A percentile compares a stretch with the other conserved stretches of the same genome.
Conservation (phyloP, 2,329 filamentous ascomycete genomes). For the Penicillium sp. region DNA sequence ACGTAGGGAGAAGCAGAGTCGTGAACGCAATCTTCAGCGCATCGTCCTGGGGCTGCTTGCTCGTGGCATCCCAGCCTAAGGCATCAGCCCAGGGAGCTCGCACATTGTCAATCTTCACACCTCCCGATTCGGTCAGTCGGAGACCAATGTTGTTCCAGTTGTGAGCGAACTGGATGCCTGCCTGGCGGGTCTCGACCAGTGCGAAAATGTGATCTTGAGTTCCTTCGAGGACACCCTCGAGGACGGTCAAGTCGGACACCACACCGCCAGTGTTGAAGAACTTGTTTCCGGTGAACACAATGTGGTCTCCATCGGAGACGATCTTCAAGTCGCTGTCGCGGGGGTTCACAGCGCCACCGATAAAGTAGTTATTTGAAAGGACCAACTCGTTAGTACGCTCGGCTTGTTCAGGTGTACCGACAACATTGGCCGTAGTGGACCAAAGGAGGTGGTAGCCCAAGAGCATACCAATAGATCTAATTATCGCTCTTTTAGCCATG, state of each 20-base stretch:
- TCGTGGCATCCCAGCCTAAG: constrained; percentile 58
- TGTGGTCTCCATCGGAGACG: constrained; percentile 53
- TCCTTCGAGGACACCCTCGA: constrained; percentile 63
- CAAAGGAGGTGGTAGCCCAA: constrained; percentile 66
- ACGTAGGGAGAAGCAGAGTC: constrained; percentile 61
- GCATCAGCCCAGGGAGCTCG: constrained; percentile 61
- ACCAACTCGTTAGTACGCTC: constrained; percentile 60
- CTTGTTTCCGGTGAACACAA: constrained; percentile 65
- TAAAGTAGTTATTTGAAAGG: constrained; percentile 65
- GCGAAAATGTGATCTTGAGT: constrained; percentile 65
- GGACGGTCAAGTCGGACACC: constrained; percentile 64
- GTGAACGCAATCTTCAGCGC: constrained; percentile 58
- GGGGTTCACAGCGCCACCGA: constrained; percentile 67
- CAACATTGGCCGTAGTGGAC: constrained; percentile 62
- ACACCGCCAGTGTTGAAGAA: constrained; percentile 69
- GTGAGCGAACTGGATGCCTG: constrained; percentile 56
- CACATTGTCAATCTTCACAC: constrained; percentile 62
- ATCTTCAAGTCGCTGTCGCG: constrained; percentile 64
- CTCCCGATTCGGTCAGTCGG: constrained; percentile 64
- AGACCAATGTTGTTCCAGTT: constrained; percentile 68
- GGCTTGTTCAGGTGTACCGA: constrained; percentile 62
- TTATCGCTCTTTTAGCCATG: neutral
- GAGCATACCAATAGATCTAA: constrained; percentile 64
- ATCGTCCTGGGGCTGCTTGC: constrained; percentile 53
- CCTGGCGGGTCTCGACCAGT: constrained; percentile 59